Conservation (phyloP, 2,329 filamentous ascomycete species). For the Diaporthe eres region DNA sequence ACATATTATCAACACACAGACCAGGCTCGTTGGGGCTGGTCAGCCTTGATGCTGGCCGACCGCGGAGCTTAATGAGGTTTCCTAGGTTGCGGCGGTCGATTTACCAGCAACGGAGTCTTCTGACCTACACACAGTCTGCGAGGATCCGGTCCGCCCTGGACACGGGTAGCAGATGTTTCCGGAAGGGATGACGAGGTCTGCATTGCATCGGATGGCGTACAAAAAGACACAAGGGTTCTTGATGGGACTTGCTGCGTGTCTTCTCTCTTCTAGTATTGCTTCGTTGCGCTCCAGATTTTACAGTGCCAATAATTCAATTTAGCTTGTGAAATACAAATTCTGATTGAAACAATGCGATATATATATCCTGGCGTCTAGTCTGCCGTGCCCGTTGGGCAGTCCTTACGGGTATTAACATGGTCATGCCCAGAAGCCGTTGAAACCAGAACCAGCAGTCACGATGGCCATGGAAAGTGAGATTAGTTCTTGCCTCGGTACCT, state of each 20-base stretch:
- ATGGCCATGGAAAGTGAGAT: neutral
- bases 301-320: slow-evolving; percentile 22
- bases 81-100: slow-evolving; percentile 38
- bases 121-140: slow-evolving; percentile 60
- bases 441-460: neutral
- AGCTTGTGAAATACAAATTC: slow-evolving; percentile 19
- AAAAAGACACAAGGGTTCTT: slow-evolving; percentile 52
- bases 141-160: slow-evolving; percentile 54
- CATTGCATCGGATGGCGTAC: slow-evolving; percentile 66
- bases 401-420: neutral
- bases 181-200: slow-evolving; percentile 65
- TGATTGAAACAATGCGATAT: slow-evolving; percentile 1
- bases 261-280: slow-evolving; percentile 39
- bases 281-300: slow-evolving; percentile 16
- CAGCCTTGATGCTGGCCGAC: slow-evolving; percentile 19
- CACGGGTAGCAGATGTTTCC: slow-evolving; percentile 56
- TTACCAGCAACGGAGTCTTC: slow-evolving; percentile 59
- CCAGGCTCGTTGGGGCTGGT: neutral
- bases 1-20: slow-evolving; percentile 11
- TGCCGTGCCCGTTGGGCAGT: neutral
- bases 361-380: neutral
- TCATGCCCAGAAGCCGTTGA: neutral
- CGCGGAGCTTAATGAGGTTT: slow-evolving; percentile 22
- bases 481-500: neutral
- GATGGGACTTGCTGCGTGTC: slow-evolving; percentile 43